Base-by-base conservation (phyloP, 345 rosid species). In the Heritiera fomes region DNA sequence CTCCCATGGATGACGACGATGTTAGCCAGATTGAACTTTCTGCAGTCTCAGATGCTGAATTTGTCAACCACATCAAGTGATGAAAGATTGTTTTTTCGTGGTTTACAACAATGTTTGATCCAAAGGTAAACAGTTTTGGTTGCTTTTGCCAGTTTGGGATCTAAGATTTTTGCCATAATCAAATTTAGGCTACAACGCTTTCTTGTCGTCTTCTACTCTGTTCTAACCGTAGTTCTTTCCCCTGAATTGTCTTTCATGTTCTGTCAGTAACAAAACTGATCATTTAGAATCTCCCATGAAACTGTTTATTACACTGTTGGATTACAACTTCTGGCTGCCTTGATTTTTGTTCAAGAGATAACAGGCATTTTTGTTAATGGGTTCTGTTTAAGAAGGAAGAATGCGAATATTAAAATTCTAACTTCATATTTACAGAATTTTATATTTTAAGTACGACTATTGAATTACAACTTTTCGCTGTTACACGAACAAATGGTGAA, bases 1-100 rank as follows among this genome's bases (percentile, higher is more conserved):
- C 97, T 75, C 92, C 98, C 45, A 61, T 81, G 40, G 95, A 94
- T 3, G 97, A 92, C n/a, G 96, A 91, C 34, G 89, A 86, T 80
- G 43, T 75, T 52, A 90, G 90, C 58, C 90, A 85, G 69, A 80
- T 86, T 45, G 94, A 92, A 85, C 89, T 92, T 67, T 91, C 93
- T 20, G 88, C 90, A 7, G 90, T 91, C 65, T 89, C 94, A 46
- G 91, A 89, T 85, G 93, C 90, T 71, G 85, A 86, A 75, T 85
- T 84, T 68, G 85, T 86, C 77, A 84, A 80, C 80, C 80, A 76
- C 46, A 65, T 79, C 75, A 84, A 73, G 74, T 77, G 85, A 78
- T 85, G 83, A 87, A 69, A 73, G 20, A 55, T 60, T 58, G 14
- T 43, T 38, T 53, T 53, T 75, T 38, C 23, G 59, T n/a, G 78